Percentiles rank a stretch among this genome's conserved stretches.
Evolutionary conservation across 495 filamentous ascomycete species (phyloP).

Genomic region (Halenospora varia): DNA sequence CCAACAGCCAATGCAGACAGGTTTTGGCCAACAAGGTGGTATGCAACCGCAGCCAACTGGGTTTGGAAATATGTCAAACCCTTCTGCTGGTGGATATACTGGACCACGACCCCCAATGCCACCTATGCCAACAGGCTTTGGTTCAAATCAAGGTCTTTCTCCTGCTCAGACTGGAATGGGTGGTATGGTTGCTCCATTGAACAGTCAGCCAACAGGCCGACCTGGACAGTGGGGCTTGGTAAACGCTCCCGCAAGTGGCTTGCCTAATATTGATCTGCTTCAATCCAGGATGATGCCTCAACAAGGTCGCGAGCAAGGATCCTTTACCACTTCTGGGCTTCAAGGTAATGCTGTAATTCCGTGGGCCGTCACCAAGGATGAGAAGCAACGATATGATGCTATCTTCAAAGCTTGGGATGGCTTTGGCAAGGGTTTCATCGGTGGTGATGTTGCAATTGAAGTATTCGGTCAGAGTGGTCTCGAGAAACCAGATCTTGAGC

Average conservation of each 20-base stretch:
- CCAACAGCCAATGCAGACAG: conserved; percentile 58
- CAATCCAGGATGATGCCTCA: conserved; percentile 99
- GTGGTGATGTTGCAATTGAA: conserved; percentile 91
- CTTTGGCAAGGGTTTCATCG: conserved; percentile 86
- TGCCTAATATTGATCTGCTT: conserved; percentile 91
- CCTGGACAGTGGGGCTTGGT: conserved; percentile 98
- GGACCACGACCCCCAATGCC: conserved; percentile 89
- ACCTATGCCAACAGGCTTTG: conserved; percentile 87
- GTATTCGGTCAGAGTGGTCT: conserved; percentile 96
- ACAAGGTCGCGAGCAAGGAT: conserved; percentile 81
- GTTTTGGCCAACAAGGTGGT: conserved; percentile 54
- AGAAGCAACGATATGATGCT: conserved; percentile 96
- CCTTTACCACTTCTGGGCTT: conserved; percentile 79
- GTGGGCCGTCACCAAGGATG: conserved; percentile 98
- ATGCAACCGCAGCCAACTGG: conserved; percentile 58
- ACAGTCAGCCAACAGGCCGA: conserved; percentile 91
- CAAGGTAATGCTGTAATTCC: conserved; percentile 93
- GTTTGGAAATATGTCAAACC: conserved; percentile 40
- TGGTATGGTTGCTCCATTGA: conserved; percentile 57
- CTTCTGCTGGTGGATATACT: conserved; percentile 57
- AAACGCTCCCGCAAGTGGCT: conserved; percentile 82
- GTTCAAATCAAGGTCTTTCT: conserved; percentile 50
- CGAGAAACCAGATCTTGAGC: conserved; percentile 82
- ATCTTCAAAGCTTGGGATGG: conserved; percentile 98
- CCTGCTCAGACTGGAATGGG: conserved; percentile 55